Base-by-base conservation (phyloP, 176 grass and related monocot genomes). In the Avena sativa region DNA sequence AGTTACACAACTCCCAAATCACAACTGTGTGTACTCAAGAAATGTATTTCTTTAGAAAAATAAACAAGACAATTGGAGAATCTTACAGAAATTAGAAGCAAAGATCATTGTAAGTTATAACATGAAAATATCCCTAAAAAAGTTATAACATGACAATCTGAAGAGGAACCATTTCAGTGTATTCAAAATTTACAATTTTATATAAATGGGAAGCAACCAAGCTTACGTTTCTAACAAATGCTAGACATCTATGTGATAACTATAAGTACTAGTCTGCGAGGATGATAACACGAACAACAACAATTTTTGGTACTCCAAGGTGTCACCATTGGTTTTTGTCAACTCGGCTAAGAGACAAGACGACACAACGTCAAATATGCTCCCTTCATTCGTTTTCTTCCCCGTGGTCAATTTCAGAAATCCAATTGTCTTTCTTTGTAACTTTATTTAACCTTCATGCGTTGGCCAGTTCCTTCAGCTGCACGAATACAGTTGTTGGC, bases 251-350 rank as follows among this genome's bases (percentile, higher is more conserved):
- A 66, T 30, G 58, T 34, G 25, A 56, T 21, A 64, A 55, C 58
- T 85, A 65, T 12, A 40, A 60, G 63, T 1, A 36, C 57, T 21
- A 25, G 13, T 76, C 36, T 59, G 81, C 20, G 17, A 43, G 11
- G 1, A 52, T 84, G 20, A 79, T 19, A 69, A 57, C 5, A 49
- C 1, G 25, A 19, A 69, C 36, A 11, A 10, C 40, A 66, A 44
- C 61, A 91, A 11, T 21, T 89, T 90, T n/a, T 95, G 91, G 84
- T 95, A 95, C 76, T 93, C 95, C 85, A 95, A 30, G 10, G 91
- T 95, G 80, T 97, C 95, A n/a, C 95, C 95, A 74, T 75, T 92
- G 9, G 87, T 85, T 80, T 91, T 93, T 44, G 89, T 95, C 76
- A 95, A 85, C 85, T 97, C 93, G 4, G 92, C 86, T 68, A 95